These are phyloP conservation scores for Suillus americanus DNA, from an alignment of 768 basidiomycete genomes.

Conservation along the genomic window DNA sequence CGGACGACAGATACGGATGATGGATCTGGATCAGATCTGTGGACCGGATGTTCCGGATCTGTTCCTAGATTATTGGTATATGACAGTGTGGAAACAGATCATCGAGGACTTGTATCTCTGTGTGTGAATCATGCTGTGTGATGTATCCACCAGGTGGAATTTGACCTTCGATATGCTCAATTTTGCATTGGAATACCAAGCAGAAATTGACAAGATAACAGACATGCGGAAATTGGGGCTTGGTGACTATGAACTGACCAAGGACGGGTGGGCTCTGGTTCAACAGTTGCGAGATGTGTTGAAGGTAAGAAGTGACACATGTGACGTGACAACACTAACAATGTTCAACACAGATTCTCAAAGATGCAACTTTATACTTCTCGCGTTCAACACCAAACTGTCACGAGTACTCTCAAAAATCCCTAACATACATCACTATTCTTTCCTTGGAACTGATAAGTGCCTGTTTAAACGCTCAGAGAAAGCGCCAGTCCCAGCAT, in stretches of 20 bases:
- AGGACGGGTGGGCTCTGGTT: too few relatives aligned
- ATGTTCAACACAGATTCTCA: conserved; percentile 15
- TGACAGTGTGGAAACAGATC: conserved; percentile 18
- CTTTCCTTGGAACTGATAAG: too few relatives aligned
- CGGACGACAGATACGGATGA: too few relatives aligned
- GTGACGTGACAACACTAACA: neutral
- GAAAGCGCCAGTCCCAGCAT: too few relatives aligned
- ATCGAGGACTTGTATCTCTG: neutral
- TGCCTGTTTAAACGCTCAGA: too few relatives aligned
- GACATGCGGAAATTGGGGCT: conserved; percentile 18
- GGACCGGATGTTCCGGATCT: too few relatives aligned
- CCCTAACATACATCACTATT: too few relatives aligned
- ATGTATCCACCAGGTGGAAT: conserved; percentile 30
- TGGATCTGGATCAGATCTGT: too few relatives aligned
- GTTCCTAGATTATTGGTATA: too few relatives aligned
- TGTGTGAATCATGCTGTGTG: conserved; percentile 13
- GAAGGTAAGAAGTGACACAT: conserved; percentile 15
- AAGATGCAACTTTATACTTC: conserved; percentile 28
- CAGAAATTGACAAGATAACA: conserved; percentile 23
- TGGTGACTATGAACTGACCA: conserved; percentile 15
- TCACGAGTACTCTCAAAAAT: too few relatives aligned
- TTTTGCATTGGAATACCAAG: conserved; percentile 19
- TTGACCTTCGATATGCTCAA: conserved; percentile 23
- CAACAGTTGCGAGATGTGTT: conserved; percentile 18
- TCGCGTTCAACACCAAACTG: conserved; percentile 17